Conservation (phyloP, 2,329 filamentous ascomycete species). For the Cercospora sp. region DNA sequence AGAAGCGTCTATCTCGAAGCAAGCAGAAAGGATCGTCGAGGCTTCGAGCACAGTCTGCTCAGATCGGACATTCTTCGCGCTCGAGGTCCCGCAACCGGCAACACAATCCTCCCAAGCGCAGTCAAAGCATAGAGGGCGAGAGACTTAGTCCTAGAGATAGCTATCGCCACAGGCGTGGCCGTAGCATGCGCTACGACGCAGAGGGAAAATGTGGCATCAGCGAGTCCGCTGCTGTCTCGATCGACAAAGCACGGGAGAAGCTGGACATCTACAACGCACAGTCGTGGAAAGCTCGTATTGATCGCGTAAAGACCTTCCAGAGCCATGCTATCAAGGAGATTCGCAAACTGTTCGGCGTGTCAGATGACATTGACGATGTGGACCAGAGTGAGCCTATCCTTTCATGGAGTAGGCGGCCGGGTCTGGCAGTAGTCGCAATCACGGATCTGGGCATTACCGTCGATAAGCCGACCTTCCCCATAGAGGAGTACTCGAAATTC, state of each 20-base stretch:
- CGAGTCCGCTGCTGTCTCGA: constrained; percentile 68
- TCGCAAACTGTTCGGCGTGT: constrained; percentile 76
- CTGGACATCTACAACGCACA: constrained; percentile 80
- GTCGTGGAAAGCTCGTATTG: constrained; percentile 90
- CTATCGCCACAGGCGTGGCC: constrained; percentile 32
- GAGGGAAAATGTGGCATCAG: constrained; percentile 74
- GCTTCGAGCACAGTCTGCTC: constrained; percentile 55
- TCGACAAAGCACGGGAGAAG: constrained; percentile 72
- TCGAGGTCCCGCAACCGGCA: constrained; percentile 37
- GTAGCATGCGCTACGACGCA: constrained; percentile 70
- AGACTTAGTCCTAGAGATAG: constrained; percentile 33
- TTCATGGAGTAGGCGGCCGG: constrained; percentile 79
- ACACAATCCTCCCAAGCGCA: constrained; percentile 36
- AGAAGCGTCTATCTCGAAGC: constrained; percentile 75
- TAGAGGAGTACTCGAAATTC: constrained; percentile 79
- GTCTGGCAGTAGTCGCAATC: constrained; percentile 76
- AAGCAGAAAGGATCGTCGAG: constrained; percentile 54
- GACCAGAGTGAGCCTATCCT: constrained; percentile 84
- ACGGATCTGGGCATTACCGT: constrained; percentile 81
- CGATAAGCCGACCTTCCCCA: constrained; percentile 89
- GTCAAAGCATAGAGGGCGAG: constrained; percentile 40
- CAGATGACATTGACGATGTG: constrained; percentile 75
- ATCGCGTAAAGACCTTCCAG: constrained; percentile 69
- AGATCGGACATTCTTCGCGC: constrained; percentile 41
- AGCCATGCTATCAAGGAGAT: constrained; percentile 75